Percentiles rank a stretch among this genome's conserved stretches.
These are phyloP conservation scores for Stevia rebaudiana DNA, from an alignment of 140 eudicot species.

Conservation along the genomic window DNA sequence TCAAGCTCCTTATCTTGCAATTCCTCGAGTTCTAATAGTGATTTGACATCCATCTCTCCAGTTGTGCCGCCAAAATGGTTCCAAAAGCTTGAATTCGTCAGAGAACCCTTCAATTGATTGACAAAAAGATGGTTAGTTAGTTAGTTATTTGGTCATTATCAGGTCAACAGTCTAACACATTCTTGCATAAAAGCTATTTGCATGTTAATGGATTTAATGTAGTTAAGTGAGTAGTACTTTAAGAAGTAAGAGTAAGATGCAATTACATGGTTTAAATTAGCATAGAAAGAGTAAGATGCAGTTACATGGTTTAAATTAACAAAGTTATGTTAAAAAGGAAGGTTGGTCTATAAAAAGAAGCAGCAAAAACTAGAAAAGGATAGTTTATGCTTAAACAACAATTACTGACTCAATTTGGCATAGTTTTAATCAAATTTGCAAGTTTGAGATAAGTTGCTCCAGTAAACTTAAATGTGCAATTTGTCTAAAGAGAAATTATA, in stretches of 20 bases:
- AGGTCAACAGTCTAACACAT: constrained; percentile 18
- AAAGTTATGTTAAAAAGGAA: constrained; percentile 9
- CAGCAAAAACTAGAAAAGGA: constrained; percentile 1
- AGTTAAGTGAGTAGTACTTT: background rate
- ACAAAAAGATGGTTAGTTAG: constrained; percentile 14
- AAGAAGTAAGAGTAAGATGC: background rate
- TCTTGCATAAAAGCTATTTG: background rate
- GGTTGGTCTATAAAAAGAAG: background rate
- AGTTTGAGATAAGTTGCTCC: background rate
- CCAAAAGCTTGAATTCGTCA: constrained; percentile 39
- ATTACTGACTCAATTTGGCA: background rate
- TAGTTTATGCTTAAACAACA: background rate
- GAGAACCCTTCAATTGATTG: constrained; percentile 30
- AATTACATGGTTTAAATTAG: background rate
- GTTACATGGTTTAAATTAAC: background rate
- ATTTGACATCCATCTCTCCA: constrained; percentile 39
- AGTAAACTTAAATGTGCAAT: background rate
- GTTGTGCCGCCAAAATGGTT: constrained; percentile 28
- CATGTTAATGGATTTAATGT: constrained; percentile 7
- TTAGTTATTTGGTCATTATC: too few relatives aligned
- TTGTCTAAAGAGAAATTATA: background rate
- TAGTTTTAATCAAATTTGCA: background rate
- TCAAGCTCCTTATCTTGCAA: constrained; percentile 68
- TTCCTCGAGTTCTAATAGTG: constrained; percentile 55
- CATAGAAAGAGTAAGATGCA: constrained; percentile 1